A percentile compares a stretch with the other conserved stretches of the same genome.
phyloP scores from a whole-genome alignment of 768 basidiomycete genomes.

The Pleurotus cornucopiae region DNA sequence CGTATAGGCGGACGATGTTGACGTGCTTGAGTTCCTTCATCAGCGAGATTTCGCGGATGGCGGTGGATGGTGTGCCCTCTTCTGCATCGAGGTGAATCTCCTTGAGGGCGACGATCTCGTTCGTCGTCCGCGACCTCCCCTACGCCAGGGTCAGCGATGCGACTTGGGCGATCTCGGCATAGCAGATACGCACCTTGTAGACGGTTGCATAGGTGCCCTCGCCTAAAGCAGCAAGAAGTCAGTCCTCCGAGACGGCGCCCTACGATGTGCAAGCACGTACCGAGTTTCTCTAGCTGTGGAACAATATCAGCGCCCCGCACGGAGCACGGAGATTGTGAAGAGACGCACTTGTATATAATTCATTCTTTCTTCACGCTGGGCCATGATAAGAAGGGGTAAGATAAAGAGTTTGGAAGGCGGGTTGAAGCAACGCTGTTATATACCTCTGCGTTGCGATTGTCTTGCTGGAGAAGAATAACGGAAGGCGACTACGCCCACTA shows the following conservation, averaged over 20 bases:
- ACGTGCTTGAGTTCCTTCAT: conserved; percentile 99
- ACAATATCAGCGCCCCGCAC: too few species aligned
- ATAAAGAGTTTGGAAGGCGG: background rate
- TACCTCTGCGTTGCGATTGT: background rate
- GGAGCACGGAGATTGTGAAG: too few species aligned
- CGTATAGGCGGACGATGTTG: conserved; percentile 97
- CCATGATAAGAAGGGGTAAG: conserved; percentile 2
- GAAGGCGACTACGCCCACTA: too few species aligned
- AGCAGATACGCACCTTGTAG: conserved; percentile 67
- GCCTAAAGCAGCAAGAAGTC: conserved; percentile 39
- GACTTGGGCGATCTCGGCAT: background rate
- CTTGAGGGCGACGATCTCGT: conserved; percentile 96
- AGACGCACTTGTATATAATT: conserved; percentile 52
- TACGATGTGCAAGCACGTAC: conserved; percentile 25
- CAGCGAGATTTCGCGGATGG: conserved; percentile 96
- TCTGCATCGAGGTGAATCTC: conserved; percentile 99
- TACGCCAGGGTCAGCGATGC: conserved; percentile 19
- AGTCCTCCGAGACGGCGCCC: too few species aligned
- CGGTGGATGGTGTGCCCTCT: conserved; percentile 97
- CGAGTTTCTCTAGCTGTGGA: conserved; percentile 82
- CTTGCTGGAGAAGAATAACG: conserved; percentile 4
- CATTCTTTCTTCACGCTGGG: conserved; percentile 21
- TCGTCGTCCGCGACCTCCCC: conserved; percentile 96
- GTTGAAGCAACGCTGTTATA: background rate
- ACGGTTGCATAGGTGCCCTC: conserved; percentile 96